These are phyloP conservation scores for Entophlyctis luteolus DNA, from an alignment of 192 early-diverging fungal genomes.

Conservation along the genomic window DNA sequence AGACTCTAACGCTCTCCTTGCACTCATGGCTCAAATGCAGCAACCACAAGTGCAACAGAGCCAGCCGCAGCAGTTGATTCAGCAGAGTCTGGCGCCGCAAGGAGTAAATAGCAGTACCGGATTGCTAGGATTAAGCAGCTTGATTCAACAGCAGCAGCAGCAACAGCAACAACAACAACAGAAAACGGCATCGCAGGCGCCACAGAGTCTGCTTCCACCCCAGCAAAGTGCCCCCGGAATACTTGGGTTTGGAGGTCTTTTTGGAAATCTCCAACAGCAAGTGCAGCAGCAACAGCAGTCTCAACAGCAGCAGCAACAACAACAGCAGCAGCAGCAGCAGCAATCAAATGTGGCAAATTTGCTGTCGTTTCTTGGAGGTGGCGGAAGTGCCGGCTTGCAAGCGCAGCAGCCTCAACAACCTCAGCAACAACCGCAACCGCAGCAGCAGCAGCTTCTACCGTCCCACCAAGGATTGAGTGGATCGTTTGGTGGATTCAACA, in stretches of 20 bases:
- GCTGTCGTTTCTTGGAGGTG: no score
- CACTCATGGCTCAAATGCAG: slow-evolving; percentile 18
- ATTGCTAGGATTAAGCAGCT: slow-evolving; percentile 4
- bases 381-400: not conserved
- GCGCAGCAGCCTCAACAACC: slow-evolving; percentile 2
- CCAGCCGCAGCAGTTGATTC: not conserved
- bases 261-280: not conserved
- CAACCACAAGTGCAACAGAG: not conserved
- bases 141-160: slow-evolving; percentile 26
- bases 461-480: not conserved
- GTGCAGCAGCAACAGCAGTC: slow-evolving; percentile 26
- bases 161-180: slow-evolving; percentile 23
- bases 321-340: slow-evolving; percentile 22
- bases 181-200: slow-evolving; percentile 14
- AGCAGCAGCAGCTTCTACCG: slow-evolving; percentile 7
- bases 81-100: not conserved
- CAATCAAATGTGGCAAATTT: no score
- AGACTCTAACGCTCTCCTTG: not conserved
- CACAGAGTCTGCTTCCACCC: slow-evolving; percentile 8
- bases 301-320: slow-evolving; percentile 2
- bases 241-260: not conserved
- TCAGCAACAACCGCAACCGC: slow-evolving; percentile 14
- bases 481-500: not conserved
- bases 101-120: not conserved
- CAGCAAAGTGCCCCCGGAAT: not conserved